Base-by-base conservation (phyloP, 1,284 basidiomycete species). In the Boletellus sp. region DNA sequence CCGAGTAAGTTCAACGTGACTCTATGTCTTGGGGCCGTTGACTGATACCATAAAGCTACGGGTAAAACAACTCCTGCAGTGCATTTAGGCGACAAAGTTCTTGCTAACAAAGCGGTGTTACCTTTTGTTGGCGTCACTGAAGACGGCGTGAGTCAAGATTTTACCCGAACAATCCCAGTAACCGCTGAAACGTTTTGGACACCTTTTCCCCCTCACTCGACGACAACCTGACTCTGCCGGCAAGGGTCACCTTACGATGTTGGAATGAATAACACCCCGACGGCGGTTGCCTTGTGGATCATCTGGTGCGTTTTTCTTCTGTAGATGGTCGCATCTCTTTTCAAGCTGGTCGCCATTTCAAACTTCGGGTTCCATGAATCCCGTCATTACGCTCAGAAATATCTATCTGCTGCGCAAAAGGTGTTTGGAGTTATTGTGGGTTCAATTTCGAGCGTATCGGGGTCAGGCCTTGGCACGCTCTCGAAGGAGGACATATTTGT, bases 361-460 rank as follows among this genome's bases (percentile, higher is more conserved):
- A 24, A 70, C 41, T 50, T 54, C 2, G 54, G 56, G 5, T 67
- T 69, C 48, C 66, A 69, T 16, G 26, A 28, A 28, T 28, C 26
- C 26, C 26, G 65, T 12, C 56, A 59, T 13, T 60, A 52, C 44
- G 47, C 60, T 16, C 46, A 67, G 19, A 53, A 60, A 21, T 36
- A 61, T 18, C 48, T 54, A 1, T 58, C 66, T 1, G 42, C 37
- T 12, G 63, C 61, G 35, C 64, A 70, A 47, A 47, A 58, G 26
- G 26, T 5, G 57, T 59, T 4, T 71, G 70, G 69, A 62, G 68
- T 7, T 72, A 53, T 53, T 44, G 70, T 70, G 18, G 24, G 50
- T 46, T 18, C 7, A 19, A 28, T 15, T 37, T n/a, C 12, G n/a
- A 21, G 38, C 39, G 15, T 13, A 18, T 41, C 32, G 38, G 21